phyloP scores from a whole-genome alignment of 164 flowering plant species.

The Sextonia rubra region DNA sequence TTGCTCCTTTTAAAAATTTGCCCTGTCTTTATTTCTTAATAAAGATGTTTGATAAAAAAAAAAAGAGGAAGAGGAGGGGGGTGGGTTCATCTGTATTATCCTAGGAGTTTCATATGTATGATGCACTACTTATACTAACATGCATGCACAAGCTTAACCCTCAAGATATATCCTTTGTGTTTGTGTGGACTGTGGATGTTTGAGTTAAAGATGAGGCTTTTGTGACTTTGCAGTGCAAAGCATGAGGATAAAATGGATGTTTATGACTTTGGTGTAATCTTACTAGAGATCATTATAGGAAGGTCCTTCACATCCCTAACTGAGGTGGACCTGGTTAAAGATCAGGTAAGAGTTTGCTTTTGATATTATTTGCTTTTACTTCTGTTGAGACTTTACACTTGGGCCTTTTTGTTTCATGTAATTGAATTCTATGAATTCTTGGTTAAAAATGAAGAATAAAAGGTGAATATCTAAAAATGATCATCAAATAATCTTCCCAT shows the following conservation, averaged over 20 bases:
- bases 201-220: background rate
- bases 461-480: too few relatives aligned
- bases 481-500: too few relatives aligned
- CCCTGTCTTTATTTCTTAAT: too few relatives aligned
- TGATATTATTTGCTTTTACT: constrained; percentile 2
- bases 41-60: too few relatives aligned
- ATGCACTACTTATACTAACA: constrained; percentile 6
- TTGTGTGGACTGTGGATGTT: background rate
- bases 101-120: background rate
- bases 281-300: constrained; percentile 72
- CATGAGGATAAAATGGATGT: constrained; percentile 54
- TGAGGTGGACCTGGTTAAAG: constrained; percentile 43
- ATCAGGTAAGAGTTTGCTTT: constrained; percentile 37
- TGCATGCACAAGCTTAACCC: background rate
- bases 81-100: background rate
- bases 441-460: too few relatives aligned
- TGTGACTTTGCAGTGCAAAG: constrained; percentile 34
- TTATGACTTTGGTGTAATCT: constrained; percentile 76
- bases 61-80: too few relatives aligned
- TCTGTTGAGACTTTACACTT: too few relatives aligned
- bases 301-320: constrained; percentile 37
- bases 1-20: too few relatives aligned
- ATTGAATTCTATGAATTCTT: background rate
- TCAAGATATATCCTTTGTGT: background rate
- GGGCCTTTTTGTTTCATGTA: background rate